Base-by-base conservation (phyloP, 2,329 filamentous ascomycete genomes). In the Claviceps monticola region DNA sequence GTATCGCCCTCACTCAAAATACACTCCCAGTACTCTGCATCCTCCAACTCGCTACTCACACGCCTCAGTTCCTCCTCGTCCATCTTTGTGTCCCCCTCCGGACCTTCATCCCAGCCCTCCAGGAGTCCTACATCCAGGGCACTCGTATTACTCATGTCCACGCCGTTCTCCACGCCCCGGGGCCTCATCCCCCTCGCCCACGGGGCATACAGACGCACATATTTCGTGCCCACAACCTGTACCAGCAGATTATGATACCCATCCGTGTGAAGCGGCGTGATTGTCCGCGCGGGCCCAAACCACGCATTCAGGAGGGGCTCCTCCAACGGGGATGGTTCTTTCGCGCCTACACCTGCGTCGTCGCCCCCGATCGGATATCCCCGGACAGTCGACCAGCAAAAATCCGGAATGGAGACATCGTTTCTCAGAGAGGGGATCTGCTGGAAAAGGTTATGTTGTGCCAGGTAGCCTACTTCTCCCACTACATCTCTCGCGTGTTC, bases 71-170 rank as follows among this genome's bases (percentile, higher is more conserved):
- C 23, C 23, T 29, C 43, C 21, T 29, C 9, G 14, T 42, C 17
- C 26, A 5, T 46, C 44, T 21, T 34, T n/a, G 26, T 14, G 1
- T 7, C n/a, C 26, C 13, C 9, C 44, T 23, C 59, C 41, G 56
- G 59, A 52, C 56, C 54, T 51, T 58, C 59, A 58, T 83, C 79
- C 78, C 74, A 77, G 0, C 76, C 79, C 66, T 87, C 77, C 47
- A 88, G 64, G 29, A 80, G 73, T 1, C 84, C 85, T 1, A 97
- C 67, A 61, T 97, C 91, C 11, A 95, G 70, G 41, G 70, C 63
- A 50, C 88, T 94, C 1, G 91, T 97, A 63, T 98, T 98, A 19
- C 80, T 83, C 90, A 97, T 96, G 64, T 94, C 84, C 21, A 97
- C 82, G 0, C 86, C 86, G 26, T 76, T 75, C 56, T 86, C 83